Evolutionary conservation across 148 eudicot genomes (phyloP).

Genomic region (Cornus suecica): DNA sequence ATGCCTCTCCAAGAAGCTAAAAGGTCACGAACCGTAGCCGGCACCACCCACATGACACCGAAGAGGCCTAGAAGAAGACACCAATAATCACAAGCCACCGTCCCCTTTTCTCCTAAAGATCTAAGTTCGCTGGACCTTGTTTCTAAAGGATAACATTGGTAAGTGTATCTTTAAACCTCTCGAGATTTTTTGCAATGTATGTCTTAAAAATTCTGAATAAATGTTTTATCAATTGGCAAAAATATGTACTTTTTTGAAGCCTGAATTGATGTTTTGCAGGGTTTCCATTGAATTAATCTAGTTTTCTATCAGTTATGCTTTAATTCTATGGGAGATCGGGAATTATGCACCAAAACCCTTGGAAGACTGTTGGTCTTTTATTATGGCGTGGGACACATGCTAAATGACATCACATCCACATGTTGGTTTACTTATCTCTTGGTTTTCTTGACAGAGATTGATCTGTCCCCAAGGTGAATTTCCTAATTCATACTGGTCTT

Average conservation of each 20-base stretch:
- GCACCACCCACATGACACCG: no score
- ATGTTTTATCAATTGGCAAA: background rate
- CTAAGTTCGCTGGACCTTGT: background rate
- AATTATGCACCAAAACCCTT: slow-evolving; percentile 40
- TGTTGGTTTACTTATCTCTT: slow-evolving; percentile 97
- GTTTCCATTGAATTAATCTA: background rate
- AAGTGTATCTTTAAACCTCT: background rate
- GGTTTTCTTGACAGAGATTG: slow-evolving; percentile 85
- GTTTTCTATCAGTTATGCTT: background rate
- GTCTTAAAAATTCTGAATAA: background rate
- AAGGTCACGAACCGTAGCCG: no score
- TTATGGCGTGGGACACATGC: slow-evolving; percentile 95
- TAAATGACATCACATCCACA: slow-evolving; percentile 90
- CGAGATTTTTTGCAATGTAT: background rate
- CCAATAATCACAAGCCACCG: no score
- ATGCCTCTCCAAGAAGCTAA: no score
- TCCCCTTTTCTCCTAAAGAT: background rate
- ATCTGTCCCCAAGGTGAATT: slow-evolving; percentile 68
- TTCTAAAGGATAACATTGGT: no score
- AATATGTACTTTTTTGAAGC: background rate
- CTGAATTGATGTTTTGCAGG: background rate
- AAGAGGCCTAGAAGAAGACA: no score
- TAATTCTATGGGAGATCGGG: slow-evolving; percentile 40
- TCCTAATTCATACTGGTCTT: background rate
- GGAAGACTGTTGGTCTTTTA: slow-evolving; percentile 57